phyloP scores from a whole-genome alignment of 768 basidiomycete genomes.

The Candolleomyces aberdarensis region DNA sequence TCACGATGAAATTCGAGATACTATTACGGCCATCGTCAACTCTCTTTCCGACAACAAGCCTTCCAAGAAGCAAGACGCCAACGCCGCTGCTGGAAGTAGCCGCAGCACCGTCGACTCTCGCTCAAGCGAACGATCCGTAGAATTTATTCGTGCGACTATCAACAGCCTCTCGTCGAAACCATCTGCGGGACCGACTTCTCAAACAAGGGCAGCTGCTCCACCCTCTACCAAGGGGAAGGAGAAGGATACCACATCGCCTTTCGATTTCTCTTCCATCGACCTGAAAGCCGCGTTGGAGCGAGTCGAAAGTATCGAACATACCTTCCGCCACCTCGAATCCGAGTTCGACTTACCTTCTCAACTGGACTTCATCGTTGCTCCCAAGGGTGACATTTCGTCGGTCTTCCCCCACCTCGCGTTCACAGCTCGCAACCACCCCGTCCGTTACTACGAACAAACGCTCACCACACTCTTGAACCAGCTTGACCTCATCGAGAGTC shows the following conservation, averaged over 20 bases:
- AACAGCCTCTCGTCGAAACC: neutral
- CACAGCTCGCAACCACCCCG: constrained; percentile 53
- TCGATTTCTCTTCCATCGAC: constrained; percentile 23
- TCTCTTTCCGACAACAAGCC: constrained; percentile 18
- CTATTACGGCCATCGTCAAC: constrained; percentile 36
- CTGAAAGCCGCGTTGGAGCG: constrained; percentile 33
- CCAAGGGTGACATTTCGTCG: constrained; percentile 15
- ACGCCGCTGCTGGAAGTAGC: neutral
- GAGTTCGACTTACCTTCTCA: constrained; percentile 39
- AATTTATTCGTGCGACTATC: neutral
- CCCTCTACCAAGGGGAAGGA: constrained; percentile 34
- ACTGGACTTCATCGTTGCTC: constrained; percentile 39
- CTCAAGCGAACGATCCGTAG: neutral
- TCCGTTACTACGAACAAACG: constrained; percentile 61
- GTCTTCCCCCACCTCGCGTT: constrained; percentile 46
- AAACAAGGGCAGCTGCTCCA: neutral
- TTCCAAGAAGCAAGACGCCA: neutral
- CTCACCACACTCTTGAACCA: constrained; percentile 52
- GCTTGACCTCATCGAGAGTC: constrained; percentile 61
- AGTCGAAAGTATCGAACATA: constrained; percentile 39
- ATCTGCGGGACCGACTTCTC: constrained; percentile 3
- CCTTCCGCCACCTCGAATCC: constrained; percentile 32
- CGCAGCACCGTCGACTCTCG: neutral
- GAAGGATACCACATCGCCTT: constrained; percentile 16
- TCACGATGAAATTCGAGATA: constrained; percentile 34